Evolutionary conservation across 2,329 filamentous ascomycete species (phyloP), one percentile per base, ranked within the genome.

Genomic region (Colletotrichum noveboracense): DNA sequence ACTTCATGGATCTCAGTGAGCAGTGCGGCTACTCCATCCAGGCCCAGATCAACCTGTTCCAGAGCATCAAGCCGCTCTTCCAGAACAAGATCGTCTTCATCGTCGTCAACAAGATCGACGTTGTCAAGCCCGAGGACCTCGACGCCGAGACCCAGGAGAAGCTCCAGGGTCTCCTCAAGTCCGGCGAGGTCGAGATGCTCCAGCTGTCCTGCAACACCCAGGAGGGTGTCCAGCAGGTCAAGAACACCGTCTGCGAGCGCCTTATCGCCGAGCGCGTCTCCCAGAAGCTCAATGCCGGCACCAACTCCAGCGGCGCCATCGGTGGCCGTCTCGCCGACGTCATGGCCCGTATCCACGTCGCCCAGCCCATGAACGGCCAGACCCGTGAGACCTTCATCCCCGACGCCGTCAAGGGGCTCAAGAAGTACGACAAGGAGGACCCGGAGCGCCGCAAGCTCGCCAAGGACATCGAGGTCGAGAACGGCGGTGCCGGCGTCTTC

Each of bases 1-100:
- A 98, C 87, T 98, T 98, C 84, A 98, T 98, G 95, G 96, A 98
- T 88, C 89, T 98, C 77, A 98, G 95, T 26, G 96, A 98, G 88
- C 95, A 98, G 88, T 98, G 96, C 81, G 97, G 97, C 74, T 99
- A 98, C 88, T 95, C 95, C 4, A 95, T 99, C 21, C 90, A 93
- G 78, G 96, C 96, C 9, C 97, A 99, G 88, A 96, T 98, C 84
- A 93, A 96, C 80, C 92, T 99, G 18, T 99, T 98, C 91, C 93
- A 95, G 88, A 97, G 94, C 85, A 98, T 98, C 86, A 98, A 97
- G 88, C 97, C 97, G 36, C 90, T 99, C 26, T 99, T 99, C 84
- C 93, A 76, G 60, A 98, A 98, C 89, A 98, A 98, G 88, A 91
- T 98, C 65, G 96, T 98, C 60, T 98, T 98, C 84, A 91, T 99